Evolutionary conservation across 305 asterid species (phyloP).

Genomic region (Fraxinus dipetala): DNA sequence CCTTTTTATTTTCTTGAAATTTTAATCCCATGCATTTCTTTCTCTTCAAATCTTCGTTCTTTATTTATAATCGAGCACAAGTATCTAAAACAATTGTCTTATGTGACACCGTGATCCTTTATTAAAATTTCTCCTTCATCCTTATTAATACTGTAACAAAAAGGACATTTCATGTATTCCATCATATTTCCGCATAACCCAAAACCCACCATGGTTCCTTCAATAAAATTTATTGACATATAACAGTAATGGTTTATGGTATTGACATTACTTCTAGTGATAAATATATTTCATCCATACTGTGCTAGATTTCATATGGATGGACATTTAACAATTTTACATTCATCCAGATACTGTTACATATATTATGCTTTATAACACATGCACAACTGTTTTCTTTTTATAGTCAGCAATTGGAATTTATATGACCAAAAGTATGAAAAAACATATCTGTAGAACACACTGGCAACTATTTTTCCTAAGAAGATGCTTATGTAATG

Average conservation of each 20-base stretch:
- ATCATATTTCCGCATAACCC: not conserved
- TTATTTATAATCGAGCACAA: not conserved
- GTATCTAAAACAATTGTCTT: not conserved
- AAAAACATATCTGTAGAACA: not conserved
- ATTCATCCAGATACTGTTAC: not conserved
- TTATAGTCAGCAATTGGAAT: not conserved
- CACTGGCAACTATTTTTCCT: not conserved
- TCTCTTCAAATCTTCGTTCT: not conserved
- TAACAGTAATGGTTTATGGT: not conserved
- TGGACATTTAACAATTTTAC: not conserved
- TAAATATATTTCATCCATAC: not conserved
- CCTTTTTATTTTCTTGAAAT: not conserved
- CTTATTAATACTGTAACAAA: constrained; percentile 15
- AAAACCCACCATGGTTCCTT: not conserved
- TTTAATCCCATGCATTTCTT: not conserved
- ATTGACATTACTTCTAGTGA: not conserved
- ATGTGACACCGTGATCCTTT: not conserved
- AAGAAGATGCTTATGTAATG: not conserved
- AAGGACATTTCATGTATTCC: not conserved
- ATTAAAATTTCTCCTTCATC: not conserved
- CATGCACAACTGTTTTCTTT: not conserved
- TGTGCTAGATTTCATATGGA: not conserved
- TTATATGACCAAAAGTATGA: not conserved
- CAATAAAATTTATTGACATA: not conserved
- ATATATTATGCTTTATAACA: not conserved